Percentiles rank a stretch among this genome's conserved stretches.
phyloP scores from a whole-genome alignment of 257 asterid genomes.

The Solanum peruvianum region DNA sequence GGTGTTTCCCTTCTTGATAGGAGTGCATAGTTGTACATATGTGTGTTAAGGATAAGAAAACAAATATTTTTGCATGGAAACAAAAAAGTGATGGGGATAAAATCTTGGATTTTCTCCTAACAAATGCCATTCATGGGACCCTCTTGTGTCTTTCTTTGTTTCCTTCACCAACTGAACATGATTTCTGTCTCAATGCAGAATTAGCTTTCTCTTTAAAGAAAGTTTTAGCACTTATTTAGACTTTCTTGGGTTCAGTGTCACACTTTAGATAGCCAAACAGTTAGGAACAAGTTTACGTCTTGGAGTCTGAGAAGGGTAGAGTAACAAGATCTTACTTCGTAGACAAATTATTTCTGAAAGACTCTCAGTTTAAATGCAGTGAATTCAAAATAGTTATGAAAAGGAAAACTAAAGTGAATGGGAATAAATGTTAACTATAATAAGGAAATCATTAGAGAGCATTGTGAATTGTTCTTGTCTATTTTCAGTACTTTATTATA shows the following conservation, averaged over 20 bases:
- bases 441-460: not conserved
- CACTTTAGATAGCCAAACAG: not conserved
- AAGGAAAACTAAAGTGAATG: not conserved
- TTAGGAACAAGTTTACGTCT: not conserved
- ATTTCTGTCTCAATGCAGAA: not conserved
- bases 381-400: not conserved
- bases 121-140: slow-evolving; percentile 28
- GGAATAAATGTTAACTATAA: not conserved
- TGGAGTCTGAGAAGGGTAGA: not conserved
- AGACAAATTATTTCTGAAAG: rapidly evolving
- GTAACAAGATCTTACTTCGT: not conserved
- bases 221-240: not conserved
- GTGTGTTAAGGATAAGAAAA: not conserved
- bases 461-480: not conserved
- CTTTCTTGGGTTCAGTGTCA: not conserved
- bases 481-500: not conserved
- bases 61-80: not conserved
- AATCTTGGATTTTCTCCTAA: slow-evolving; percentile 18
- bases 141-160: slow-evolving; percentile 24
- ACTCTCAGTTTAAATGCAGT: not conserved
- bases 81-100: slow-evolving; percentile 16
- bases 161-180: not conserved
- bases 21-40: not conserved
- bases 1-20: slow-evolving; percentile 16
- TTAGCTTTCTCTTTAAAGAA: not conserved